Percentiles rank a stretch among this genome's conserved stretches.
Conservation (phyloP, 2,329 filamentous ascomycete genomes). For the Ceratocystis eucalypticola region DNA sequence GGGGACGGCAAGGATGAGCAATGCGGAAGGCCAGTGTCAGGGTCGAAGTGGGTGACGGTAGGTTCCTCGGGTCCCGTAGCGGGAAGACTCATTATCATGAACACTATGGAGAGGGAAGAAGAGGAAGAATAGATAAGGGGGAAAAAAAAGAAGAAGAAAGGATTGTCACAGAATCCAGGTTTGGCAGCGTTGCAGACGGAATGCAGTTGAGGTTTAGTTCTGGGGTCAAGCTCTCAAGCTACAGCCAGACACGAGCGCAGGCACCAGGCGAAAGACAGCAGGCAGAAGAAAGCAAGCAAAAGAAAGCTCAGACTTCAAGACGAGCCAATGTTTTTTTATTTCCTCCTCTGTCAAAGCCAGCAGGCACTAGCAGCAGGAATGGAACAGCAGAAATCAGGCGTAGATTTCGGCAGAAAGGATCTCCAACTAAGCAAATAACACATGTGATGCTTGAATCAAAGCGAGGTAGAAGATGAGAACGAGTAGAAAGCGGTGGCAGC, state of each 20-base stretch:
- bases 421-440: too few relatives aligned
- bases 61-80: constrained; percentile 8
- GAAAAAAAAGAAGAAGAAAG: not conserved
- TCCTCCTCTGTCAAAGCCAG: too few relatives aligned
- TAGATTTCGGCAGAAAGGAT: too few relatives aligned
- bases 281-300: not conserved
- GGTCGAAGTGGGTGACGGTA: not conserved
- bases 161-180: not conserved
- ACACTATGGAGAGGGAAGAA: not conserved
- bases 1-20: not conserved
- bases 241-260: too few relatives aligned
- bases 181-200: not conserved
- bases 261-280: too few relatives aligned
- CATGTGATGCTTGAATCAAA: not conserved
- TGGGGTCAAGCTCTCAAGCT: not conserved
- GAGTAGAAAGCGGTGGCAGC: not conserved
- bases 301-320: not conserved
- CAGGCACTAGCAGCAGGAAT: too few relatives aligned
- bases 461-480: not conserved
- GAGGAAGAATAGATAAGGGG: not conserved
- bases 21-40: constrained; percentile 5
- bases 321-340: too few relatives aligned
- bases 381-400: too few relatives aligned
- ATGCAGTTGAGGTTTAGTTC: not conserved
- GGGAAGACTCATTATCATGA: constrained; percentile 17